Base-by-base conservation (phyloP, 1,139 yeast genomes). In the Taiozyma sp. region DNA sequence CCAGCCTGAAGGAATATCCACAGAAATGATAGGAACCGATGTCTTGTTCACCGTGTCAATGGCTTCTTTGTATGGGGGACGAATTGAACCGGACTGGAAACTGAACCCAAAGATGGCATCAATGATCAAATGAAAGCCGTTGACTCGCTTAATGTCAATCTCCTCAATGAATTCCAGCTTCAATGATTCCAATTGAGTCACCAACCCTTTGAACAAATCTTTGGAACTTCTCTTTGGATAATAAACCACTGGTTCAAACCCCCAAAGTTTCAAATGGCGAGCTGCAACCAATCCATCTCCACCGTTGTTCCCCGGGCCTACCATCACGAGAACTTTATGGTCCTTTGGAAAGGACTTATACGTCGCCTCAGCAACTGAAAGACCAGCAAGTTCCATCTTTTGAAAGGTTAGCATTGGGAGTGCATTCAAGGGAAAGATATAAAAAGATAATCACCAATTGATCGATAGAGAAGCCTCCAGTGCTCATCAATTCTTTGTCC, bases 231-330 rank as follows among this genome's bases (percentile, higher is more conserved):
- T 75, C 58, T 79, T 83, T 4, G 93, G 93, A 61, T 84, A 86
- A 65, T 74, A 84, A 1, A 92, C 75, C 4, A 78, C 70, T 0
- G 97, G 96, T 9, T 74, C 71, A 66, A 84, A 90, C 1, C 93
- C 96, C 76, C 95, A 83, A 10, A 90, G 70, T 59, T 81, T 81
- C 57, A 93, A 73, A 65, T 95, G 99, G 44, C 99, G 78, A 4
- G 98, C 96, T 28, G 97, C 96, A 3, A 93, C 99, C 23, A 93
- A 72, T 0, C 99, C 99, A 67, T 93, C 99, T 1, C 99, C 99
- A 4, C 83, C 98, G 64, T 93, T 93, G 64, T 93, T 93, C 1
- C 99, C 99, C 0, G 98, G 98, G 0, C 99, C 99, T 8, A 85
- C 90, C 8, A 92, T 72, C 4, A 93, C 79, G 47, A 92, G 70